Base-by-base conservation (phyloP, 345 rosid genomes). In the Salix suchowensis region DNA sequence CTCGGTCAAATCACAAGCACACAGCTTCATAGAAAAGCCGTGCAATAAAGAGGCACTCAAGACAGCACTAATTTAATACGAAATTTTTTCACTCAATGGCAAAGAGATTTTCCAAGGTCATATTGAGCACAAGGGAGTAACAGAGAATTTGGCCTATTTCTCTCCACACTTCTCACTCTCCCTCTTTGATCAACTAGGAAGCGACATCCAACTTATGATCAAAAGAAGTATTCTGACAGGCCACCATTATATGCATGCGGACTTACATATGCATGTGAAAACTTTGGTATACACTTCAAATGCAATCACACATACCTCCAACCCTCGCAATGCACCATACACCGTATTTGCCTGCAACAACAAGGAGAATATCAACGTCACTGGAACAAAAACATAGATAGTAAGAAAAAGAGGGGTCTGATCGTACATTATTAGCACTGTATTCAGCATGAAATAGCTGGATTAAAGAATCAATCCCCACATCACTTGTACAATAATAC, bases 301-400 rank as follows among this genome's bases (percentile, higher is more conserved):
- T n/a, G 40, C 40, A 58, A 70, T 67, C 54, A 74, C 40, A 76
- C 85, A 65, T 78, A 96, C 99, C 99, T 96, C 98, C 79, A 94
- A 84, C 48, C 96, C 98, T 67, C 97, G 86, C 79, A 94, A 82
- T 8, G 98, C 98, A 74, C 98, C 98, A 87, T 85, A 91, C 2
- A 92, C 84, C 50, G 97, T 92, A 79, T 89, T 92, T 68, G 96
- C 97, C 98, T 92, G 89, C 86, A 82, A 77, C 46, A 72, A 54
- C 13, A 78, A 78, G 70, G 23, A 66, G 46, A 72, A 32, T 18
- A 37, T 23, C 42, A 26, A 24, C 26, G 50, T 30, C 73, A 65
- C 54, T 14, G 14, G 7, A 18, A 30, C 28, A 23, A 76, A 46
- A 61, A 40, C 28, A 64, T 40, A n/a, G 11, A 9, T 26, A 58